A percentile compares a stretch with the other conserved stretches of the same genome.
These are phyloP conservation scores for Hemisphaericaspora subhashii DNA, from an alignment of 1,139 yeast genomes.

Conservation along the genomic window DNA sequence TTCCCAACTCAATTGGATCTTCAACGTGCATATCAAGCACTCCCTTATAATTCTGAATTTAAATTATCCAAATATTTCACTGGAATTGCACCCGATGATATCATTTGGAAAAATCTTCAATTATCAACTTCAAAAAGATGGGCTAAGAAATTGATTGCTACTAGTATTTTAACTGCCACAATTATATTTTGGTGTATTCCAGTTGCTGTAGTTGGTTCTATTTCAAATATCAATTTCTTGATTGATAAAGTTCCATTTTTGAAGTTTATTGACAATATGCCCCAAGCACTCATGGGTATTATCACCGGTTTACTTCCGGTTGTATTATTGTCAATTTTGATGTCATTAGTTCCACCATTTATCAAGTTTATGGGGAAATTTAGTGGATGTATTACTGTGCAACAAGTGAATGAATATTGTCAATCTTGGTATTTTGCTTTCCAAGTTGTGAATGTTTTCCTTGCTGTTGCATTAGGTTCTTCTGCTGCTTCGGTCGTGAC, in stretches of 20 bases:
- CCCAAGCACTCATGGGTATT: conserved; percentile 67
- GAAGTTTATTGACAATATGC: conserved; percentile 68
- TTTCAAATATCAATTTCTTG: conserved; percentile 78
- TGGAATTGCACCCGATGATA: conserved; percentile 69
- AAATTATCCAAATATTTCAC: conserved; percentile 61
- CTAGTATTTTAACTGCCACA: conserved; percentile 48
- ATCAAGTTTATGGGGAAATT: conserved; percentile 66
- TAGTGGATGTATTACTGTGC: conserved; percentile 69
- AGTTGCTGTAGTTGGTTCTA: conserved; percentile 91
- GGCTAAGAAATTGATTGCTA: conserved; percentile 40
- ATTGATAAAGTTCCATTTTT: conserved; percentile 70
- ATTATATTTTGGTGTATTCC: conserved; percentile 92
- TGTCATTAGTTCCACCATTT: conserved; percentile 75
- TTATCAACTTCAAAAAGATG: conserved; percentile 44
- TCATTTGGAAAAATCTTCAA: conserved; percentile 76
- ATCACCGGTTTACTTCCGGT: conserved; percentile 88
- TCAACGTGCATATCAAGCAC: conserved; percentile 83
- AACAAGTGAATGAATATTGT: conserved; percentile 74
- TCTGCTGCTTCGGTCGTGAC: conserved; percentile 73
- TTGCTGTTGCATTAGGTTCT: conserved; percentile 79
- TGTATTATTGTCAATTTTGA: conserved; percentile 73
- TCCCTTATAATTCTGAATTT: conserved; percentile 66
- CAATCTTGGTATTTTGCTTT: conserved; percentile 88
- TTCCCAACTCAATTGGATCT: conserved; percentile 86
- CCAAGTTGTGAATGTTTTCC: conserved; percentile 81